phyloP scores from a whole-genome alignment of 805 yeast species.

The Metschnikowia matae region DNA sequence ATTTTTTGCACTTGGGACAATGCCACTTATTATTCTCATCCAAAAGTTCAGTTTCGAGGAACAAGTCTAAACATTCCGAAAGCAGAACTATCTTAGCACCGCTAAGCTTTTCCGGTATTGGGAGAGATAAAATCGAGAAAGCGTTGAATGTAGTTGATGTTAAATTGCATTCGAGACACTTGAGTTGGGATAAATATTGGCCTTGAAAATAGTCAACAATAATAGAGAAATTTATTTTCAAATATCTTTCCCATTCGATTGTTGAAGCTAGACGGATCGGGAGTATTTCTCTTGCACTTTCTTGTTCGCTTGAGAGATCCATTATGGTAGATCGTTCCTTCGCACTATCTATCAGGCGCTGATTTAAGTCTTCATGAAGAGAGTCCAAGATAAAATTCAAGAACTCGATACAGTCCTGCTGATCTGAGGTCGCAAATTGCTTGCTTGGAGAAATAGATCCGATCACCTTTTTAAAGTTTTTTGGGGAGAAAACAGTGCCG shows the following conservation, averaged over 20 bases:
- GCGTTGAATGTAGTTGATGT: constrained; percentile 87
- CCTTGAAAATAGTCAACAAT: constrained; percentile 85
- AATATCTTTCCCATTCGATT: constrained; percentile 87
- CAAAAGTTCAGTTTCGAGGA: constrained; percentile 67
- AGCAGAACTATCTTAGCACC: constrained; percentile 29
- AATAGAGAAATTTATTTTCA: constrained; percentile 72
- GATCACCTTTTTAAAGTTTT: constrained; percentile 58
- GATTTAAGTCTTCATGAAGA: constrained; percentile 81
- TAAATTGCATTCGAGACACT: constrained; percentile 64
- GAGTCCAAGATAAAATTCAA: constrained; percentile 70
- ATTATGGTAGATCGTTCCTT: constrained; percentile 38
- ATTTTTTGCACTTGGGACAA: constrained; percentile 70
- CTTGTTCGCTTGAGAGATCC: constrained; percentile 57
- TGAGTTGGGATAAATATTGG: constrained; percentile 75
- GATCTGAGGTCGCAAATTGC: constrained; percentile 63
- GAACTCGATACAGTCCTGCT: constrained; percentile 86
- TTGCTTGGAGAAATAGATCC: constrained; percentile 60
- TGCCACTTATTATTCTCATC: constrained; percentile 81
- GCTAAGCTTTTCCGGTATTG: constrained; percentile 55
- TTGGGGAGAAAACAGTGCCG: constrained; percentile 52
- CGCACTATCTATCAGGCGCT: constrained; percentile 36
- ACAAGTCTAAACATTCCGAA: constrained; percentile 69
- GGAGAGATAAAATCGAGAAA: constrained; percentile 73
- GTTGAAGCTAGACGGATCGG: constrained; percentile 80
- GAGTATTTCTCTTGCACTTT: constrained; percentile 62